phyloP scores from a whole-genome alignment of 768 basidiomycete genomes.

The Termitomyces bulborhizus region DNA sequence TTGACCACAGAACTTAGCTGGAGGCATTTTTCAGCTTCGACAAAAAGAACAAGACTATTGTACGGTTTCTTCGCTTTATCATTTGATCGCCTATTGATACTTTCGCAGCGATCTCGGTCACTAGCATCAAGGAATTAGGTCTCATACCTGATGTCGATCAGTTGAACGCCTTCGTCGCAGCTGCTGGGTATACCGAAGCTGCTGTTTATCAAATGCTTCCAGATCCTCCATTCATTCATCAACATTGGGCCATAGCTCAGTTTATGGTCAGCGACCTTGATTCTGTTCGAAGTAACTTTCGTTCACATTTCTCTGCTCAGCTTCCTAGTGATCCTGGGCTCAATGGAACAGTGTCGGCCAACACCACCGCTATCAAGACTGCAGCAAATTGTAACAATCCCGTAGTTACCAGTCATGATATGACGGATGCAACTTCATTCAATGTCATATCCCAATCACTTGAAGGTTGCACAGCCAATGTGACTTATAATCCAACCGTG shows the following conservation, averaged over 20 bases:
- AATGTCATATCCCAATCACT: slow-evolving; percentile 35
- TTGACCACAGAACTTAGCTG: slow-evolving; percentile 23
- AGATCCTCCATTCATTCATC: slow-evolving; percentile 53
- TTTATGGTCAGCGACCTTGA: slow-evolving; percentile 35
- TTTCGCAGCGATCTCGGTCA: slow-evolving; percentile 30
- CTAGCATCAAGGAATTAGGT: slow-evolving; percentile 34
- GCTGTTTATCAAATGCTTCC: slow-evolving; percentile 36
- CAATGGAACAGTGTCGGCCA: slow-evolving; percentile 47
- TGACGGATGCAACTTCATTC: slow-evolving; percentile 15
- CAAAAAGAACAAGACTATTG: slow-evolving; percentile 19
- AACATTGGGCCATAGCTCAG: slow-evolving; percentile 47
- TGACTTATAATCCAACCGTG: slow-evolving; percentile 32
- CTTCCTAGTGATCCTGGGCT: slow-evolving; percentile 33
- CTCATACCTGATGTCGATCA: slow-evolving; percentile 36
- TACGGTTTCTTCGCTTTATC: slow-evolving; percentile 9
- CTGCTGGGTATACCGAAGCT: slow-evolving; percentile 49
- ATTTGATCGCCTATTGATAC: neutral
- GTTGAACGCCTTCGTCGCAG: slow-evolving; percentile 51
- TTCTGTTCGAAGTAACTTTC: neutral
- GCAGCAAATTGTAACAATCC: slow-evolving; percentile 41
- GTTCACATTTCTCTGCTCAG: slow-evolving; percentile 20
- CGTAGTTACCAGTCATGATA: slow-evolving; percentile 17
- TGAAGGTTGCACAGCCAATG: slow-evolving; percentile 36
- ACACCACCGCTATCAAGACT: slow-evolving; percentile 47
- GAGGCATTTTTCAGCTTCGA: slow-evolving; percentile 33